phyloP scores from a whole-genome alignment of 2,329 filamentous ascomycete genomes.

The Botryosphaeria agaves region DNA sequence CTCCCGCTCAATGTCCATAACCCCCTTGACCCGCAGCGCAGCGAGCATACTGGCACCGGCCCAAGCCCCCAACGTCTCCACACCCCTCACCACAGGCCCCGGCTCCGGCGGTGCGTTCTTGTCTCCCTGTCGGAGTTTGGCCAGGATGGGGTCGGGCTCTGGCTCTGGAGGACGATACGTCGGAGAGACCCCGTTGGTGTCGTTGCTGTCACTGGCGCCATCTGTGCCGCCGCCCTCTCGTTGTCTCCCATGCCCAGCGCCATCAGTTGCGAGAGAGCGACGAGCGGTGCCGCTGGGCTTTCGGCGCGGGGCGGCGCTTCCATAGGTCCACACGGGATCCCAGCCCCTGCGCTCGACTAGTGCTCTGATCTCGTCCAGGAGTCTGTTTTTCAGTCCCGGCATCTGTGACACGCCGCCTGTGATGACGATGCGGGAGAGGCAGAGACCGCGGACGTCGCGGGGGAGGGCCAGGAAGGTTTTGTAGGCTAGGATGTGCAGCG shows the following conservation, averaged over 20 bases:
- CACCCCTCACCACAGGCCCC: constrained; percentile 43
- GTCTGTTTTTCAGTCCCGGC: constrained; percentile 59
- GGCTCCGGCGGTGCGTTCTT: constrained; percentile 23
- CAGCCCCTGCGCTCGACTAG: constrained; percentile 57
- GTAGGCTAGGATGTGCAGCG: constrained; percentile 62
- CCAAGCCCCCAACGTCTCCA: constrained; percentile 59
- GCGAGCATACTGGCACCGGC: constrained; percentile 54
- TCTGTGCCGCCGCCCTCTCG: background rate
- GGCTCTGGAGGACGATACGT: constrained; percentile 26
- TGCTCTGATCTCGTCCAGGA: constrained; percentile 55
- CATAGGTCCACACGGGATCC: constrained; percentile 58
- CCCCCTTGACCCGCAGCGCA: constrained; percentile 48
- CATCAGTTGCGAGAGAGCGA: too few relatives aligned
- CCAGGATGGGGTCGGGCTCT: constrained; percentile 40
- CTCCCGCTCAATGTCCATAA: constrained; percentile 55
- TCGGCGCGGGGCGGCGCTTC: constrained; percentile 29
- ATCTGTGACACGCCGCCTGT: constrained; percentile 66
- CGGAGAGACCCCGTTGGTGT: constrained; percentile 1
- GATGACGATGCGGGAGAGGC: constrained; percentile 80
- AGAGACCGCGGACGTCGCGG: constrained; percentile 64
- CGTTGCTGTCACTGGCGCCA: background rate
- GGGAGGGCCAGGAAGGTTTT: constrained; percentile 57
- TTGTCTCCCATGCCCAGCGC: too few relatives aligned
- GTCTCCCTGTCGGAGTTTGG: constrained; percentile 34
- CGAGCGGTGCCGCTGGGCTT: constrained; percentile 2